Evolutionary conservation across 129 eudicot species (phyloP), one percentile per base, ranked within the genome.

Genomic region (Apium graveolens): DNA sequence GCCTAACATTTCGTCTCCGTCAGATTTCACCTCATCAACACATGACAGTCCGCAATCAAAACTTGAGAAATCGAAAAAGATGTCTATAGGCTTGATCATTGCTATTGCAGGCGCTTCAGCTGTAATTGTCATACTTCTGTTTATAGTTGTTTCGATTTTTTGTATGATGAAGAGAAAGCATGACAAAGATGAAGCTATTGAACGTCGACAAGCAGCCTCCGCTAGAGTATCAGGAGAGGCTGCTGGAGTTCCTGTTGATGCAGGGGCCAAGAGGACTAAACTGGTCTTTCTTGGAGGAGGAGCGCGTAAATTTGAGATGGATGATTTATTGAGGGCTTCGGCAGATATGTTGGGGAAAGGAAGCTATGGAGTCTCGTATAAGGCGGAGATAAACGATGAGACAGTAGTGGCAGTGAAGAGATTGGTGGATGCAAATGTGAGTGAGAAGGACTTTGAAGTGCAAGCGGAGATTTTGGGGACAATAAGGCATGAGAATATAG

Each of bases 291-390:
- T 60, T 60, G 26, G 3, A 44, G 48, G 89, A 16, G 97, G 91
- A 29, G 82, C 80, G 10, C 92, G 86, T 45, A 88, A 90, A 37
- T 95, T 95, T 66, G 97, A 95, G 75, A 51, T 95, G 80, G 98
- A 95, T 82, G 98, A 92, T 82, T 73, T 95, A 81, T 72, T 95
- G 74, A 78, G 97, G 62, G 97, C 98, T 5, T 91, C 97, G 26
- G 98, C 98, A 0, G 98, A 95, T 80, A 96, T 95, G 39, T 77
- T 95, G 69, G 98, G 98, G 37, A 95, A 95, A 76, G 98, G 98
- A 16, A 91, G 92, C 39, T 87, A 90, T 0, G 98, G 96, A 6
- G 92, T 96, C 60, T 88, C 96, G 73, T 95, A 95, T 78, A 95
- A 88, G 87, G 97, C 98, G 78, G 97, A 90, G 85, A 43, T 95